These are phyloP conservation scores for Fusarium nodosum DNA, from an alignment of 2,329 filamentous ascomycete genomes.

Conservation along the genomic window DNA sequence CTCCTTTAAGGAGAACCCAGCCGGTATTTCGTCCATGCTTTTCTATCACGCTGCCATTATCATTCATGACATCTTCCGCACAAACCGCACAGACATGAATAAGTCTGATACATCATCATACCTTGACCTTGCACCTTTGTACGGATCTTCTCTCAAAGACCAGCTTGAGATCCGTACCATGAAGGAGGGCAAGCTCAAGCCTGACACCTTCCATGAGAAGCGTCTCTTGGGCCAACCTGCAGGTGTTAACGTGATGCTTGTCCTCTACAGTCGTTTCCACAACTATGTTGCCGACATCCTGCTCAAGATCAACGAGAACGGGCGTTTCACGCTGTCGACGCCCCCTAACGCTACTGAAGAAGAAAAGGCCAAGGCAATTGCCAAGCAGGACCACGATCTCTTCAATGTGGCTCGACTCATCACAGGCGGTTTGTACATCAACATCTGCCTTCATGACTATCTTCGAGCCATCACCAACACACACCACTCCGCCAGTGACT, in stretches of 20 bases:
- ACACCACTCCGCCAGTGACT: constrained; percentile 69
- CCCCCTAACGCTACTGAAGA: constrained; percentile 32
- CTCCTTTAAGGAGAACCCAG: constrained; percentile 73
- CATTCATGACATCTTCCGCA: constrained; percentile 56
- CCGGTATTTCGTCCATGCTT: constrained; percentile 79
- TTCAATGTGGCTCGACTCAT: constrained; percentile 65
- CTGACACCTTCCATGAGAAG: constrained; percentile 77
- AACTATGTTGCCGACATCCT: constrained; percentile 75
- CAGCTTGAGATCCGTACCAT: constrained; percentile 74
- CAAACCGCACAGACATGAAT: constrained; percentile 70
- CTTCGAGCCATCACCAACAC: constrained; percentile 72
- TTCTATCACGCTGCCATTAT: constrained; percentile 80
- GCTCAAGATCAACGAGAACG: constrained; percentile 75
- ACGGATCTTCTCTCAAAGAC: constrained; percentile 74
- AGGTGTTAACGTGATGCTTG: constrained; percentile 75
- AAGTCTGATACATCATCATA: constrained; percentile 80
- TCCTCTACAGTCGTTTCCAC: constrained; percentile 79
- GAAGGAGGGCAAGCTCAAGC: constrained; percentile 76
- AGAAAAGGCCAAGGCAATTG: constrained; percentile 53
- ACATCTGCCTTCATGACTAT: constrained; percentile 71
- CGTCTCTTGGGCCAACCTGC: constrained; percentile 75
- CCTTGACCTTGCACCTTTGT: constrained; percentile 79
- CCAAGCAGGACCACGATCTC: constrained; percentile 64
- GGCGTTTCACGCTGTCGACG: constrained; percentile 62
- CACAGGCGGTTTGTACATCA: constrained; percentile 67